Percentiles rank a stretch among this genome's conserved stretches.
phyloP scores from a whole-genome alignment of 768 basidiomycete genomes.

The Lentinula edodes region DNA sequence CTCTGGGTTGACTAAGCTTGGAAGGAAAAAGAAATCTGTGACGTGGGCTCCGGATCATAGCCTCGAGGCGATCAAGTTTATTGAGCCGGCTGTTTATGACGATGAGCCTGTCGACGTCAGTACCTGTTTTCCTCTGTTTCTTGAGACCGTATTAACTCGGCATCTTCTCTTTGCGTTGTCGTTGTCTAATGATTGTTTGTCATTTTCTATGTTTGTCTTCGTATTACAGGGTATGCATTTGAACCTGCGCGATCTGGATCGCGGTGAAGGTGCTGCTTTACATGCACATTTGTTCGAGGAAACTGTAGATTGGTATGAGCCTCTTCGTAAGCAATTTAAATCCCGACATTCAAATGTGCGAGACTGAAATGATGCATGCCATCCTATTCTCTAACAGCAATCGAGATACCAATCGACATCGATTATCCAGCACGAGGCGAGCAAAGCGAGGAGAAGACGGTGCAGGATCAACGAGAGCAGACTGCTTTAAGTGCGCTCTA shows the following conservation, averaged over 20 bases:
- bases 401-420: slow-evolving; percentile 58
- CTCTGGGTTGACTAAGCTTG: slow-evolving; percentile 29
- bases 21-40: slow-evolving; percentile 73
- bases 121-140: slow-evolving; percentile 23
- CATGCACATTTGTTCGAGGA: slow-evolving; percentile 84
- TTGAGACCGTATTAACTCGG: too few species aligned
- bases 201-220: slow-evolving; percentile 25
- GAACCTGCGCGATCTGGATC: slow-evolving; percentile 80
- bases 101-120: slow-evolving; percentile 87
- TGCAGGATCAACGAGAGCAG: slow-evolving; percentile 76
- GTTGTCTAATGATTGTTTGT: slow-evolving; percentile 22
- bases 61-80: slow-evolving; percentile 71
- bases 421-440: slow-evolving; percentile 54
- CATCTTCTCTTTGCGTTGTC: slow-evolving; percentile 44
- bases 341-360: background rate
- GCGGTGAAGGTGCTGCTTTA: slow-evolving; percentile 80
- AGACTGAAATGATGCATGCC: slow-evolving; percentile 14
- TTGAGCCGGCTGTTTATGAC: slow-evolving; percentile 85
- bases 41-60: slow-evolving; percentile 72
- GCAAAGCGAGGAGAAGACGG: slow-evolving; percentile 60
- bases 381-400: slow-evolving; percentile 30
- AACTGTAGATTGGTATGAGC: slow-evolving; percentile 81
- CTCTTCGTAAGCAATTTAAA: slow-evolving; percentile 53
- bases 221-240: slow-evolving; percentile 65
- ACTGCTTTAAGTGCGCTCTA: slow-evolving; percentile 73